Conservation (phyloP, 2,329 filamentous ascomycete genomes). For the Thielaviopsis ethacetica region DNA sequence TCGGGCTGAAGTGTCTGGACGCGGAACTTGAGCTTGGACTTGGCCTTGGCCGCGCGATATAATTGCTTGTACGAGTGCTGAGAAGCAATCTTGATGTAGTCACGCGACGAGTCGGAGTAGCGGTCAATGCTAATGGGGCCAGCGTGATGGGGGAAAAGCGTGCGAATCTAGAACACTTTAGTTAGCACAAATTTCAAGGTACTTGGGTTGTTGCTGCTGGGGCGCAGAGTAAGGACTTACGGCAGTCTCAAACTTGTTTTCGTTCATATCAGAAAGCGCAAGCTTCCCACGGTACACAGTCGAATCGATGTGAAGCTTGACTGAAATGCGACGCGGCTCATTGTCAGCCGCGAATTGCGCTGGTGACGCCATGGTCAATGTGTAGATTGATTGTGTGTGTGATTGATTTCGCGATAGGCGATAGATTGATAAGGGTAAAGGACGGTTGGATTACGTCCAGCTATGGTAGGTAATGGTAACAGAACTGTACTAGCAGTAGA, state of each 20-base stretch:
- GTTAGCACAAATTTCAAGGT: constrained; percentile 13
- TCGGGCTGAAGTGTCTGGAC: constrained; percentile 31
- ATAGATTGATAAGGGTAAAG: constrained; percentile 12
- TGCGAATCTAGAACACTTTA: constrained; percentile 41
- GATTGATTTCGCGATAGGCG: background rate
- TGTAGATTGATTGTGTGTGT: constrained; percentile 13
- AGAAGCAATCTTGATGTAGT: constrained; percentile 65
- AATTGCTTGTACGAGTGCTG: constrained; percentile 90
- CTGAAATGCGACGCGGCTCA: background rate
- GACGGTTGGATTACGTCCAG: too few relatives aligned
- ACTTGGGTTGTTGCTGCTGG: background rate
- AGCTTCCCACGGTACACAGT: background rate
- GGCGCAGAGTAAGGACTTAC: constrained; percentile 37
- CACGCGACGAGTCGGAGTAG: constrained; percentile 80
- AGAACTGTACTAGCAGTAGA: too few relatives aligned
- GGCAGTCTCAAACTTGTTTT: constrained; percentile 60
- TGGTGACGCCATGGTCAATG: constrained; percentile 6
- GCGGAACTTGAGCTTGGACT: constrained; percentile 87
- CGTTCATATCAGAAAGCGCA: constrained; percentile 23
- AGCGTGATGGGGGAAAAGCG: constrained; percentile 46
- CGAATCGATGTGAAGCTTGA: background rate
- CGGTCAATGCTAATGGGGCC: constrained; percentile 55
- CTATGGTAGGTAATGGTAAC: too few relatives aligned
- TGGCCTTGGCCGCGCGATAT: constrained; percentile 90
- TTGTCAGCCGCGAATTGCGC: background rate